These are phyloP conservation scores for Rhizomucor pusillus DNA, from an alignment of 371 early-diverging fungal genomes.

Conservation along the genomic window DNA sequence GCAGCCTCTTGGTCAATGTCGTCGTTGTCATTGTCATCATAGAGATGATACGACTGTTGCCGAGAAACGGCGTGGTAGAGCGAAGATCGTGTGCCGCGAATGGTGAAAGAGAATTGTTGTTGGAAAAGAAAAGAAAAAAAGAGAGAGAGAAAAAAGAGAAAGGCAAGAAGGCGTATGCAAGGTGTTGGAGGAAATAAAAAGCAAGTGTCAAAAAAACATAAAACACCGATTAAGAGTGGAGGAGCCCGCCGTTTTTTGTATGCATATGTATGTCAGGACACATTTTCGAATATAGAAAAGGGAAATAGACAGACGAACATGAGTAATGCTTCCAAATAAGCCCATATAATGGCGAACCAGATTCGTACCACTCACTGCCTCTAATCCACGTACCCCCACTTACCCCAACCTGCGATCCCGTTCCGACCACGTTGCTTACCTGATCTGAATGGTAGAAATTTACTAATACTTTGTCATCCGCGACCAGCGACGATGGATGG, in stretches of 20 bases:
- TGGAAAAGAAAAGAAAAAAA: no score
- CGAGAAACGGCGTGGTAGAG: neutral
- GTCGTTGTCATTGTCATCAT: neutral
- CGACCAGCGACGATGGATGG: neutral
- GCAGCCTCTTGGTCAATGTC: constrained; percentile 14
- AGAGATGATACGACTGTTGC: neutral
- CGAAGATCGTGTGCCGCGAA: no score
- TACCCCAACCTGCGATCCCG: neutral
- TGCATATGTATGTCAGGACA: neutral
- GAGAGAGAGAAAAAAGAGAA: no score
- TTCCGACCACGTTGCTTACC: neutral
- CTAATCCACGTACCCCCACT: neutral
- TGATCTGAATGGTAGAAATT: neutral
- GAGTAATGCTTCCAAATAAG: no score
- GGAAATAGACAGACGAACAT: neutral
- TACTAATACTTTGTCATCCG: neutral
- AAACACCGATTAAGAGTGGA: neutral
- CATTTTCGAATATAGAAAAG: neutral
- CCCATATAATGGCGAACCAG: no score
- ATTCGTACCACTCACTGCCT: no score
- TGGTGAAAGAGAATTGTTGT: no score
- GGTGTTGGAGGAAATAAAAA: no score
- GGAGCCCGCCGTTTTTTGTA: neutral
- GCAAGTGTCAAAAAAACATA: neutral
- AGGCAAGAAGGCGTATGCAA: no score